Conservation (phyloP, 768 basidiomycete genomes). For the Phanerodontia chrysosporium region DNA sequence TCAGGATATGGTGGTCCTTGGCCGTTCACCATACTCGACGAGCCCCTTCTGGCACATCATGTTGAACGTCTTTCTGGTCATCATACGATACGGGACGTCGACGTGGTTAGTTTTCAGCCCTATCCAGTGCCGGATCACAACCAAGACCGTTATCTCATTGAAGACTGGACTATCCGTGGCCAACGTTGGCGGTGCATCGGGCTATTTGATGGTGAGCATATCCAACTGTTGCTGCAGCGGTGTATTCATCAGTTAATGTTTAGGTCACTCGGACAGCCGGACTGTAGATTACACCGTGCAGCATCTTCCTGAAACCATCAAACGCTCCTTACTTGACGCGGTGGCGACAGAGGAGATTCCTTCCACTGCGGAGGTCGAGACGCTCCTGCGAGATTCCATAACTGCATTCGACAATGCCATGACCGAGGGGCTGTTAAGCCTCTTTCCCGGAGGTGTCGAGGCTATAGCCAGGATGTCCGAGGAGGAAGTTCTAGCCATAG, state of each 20-base stretch:
- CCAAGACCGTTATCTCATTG: slow-evolving; percentile 33
- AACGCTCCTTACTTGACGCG: slow-evolving; percentile 25
- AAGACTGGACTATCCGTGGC: slow-evolving; percentile 35
- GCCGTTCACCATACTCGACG: slow-evolving; percentile 31
- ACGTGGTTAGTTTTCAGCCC: slow-evolving; percentile 41
- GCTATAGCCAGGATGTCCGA: slow-evolving; percentile 44
- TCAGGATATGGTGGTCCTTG: slow-evolving; percentile 16
- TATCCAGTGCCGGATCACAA: slow-evolving; percentile 29
- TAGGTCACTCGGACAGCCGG: slow-evolving; percentile 34
- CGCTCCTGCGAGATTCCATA: slow-evolving; percentile 34
- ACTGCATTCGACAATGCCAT: slow-evolving; percentile 38
- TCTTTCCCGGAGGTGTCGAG: slow-evolving; percentile 55
- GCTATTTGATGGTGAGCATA: slow-evolving; percentile 39
- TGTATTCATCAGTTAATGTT: not conserved
- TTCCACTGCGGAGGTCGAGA: slow-evolving; percentile 27
- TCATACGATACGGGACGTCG: slow-evolving; percentile 30
- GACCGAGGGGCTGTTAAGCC: slow-evolving; percentile 34
- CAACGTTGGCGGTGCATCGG: slow-evolving; percentile 36
- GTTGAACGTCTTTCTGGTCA: slow-evolving; percentile 36
- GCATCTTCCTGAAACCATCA: slow-evolving; percentile 36
- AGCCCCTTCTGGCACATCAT: slow-evolving; percentile 34
- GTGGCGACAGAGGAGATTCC: slow-evolving; percentile 19
- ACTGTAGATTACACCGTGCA: slow-evolving; percentile 39
- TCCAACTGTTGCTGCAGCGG: not conserved
- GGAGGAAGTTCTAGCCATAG: slow-evolving; percentile 47